Conservation (phyloP, 192 early-diverging fungal species). For the Coemansia sp. region DNA sequence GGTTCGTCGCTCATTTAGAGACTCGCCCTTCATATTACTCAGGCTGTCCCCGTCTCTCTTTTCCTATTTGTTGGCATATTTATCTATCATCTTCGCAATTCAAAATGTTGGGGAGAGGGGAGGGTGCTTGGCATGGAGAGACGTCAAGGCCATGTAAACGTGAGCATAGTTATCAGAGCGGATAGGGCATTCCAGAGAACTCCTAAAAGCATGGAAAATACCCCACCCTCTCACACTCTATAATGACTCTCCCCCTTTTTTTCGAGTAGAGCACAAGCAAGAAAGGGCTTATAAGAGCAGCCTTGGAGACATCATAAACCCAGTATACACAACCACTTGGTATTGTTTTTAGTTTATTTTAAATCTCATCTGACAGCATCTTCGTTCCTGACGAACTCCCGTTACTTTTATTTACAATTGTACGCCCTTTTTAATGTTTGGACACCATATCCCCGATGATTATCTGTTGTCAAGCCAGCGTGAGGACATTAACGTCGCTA, state of each 20-base stretch:
- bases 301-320: background rate
- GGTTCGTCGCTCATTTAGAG: background rate
- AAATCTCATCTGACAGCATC: background rate
- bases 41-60: background rate
- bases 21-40: background rate
- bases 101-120: background rate
- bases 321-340: background rate
- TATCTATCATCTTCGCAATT: conserved; percentile 10
- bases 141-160: background rate
- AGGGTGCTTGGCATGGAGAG: background rate
- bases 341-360: background rate
- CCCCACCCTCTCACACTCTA: background rate
- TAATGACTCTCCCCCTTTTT: background rate
- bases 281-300: background rate
- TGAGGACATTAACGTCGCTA: background rate
- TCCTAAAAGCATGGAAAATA: background rate
- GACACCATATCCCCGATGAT: background rate
- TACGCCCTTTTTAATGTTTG: background rate
- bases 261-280: background rate
- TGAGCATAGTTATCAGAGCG: background rate
- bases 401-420: background rate
- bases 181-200: background rate
- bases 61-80: background rate
- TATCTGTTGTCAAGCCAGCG: background rate
- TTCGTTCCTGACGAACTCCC: too few species aligned